phyloP scores from a whole-genome alignment of 805 yeast genomes.

The Metschnikowia vanudenii region DNA sequence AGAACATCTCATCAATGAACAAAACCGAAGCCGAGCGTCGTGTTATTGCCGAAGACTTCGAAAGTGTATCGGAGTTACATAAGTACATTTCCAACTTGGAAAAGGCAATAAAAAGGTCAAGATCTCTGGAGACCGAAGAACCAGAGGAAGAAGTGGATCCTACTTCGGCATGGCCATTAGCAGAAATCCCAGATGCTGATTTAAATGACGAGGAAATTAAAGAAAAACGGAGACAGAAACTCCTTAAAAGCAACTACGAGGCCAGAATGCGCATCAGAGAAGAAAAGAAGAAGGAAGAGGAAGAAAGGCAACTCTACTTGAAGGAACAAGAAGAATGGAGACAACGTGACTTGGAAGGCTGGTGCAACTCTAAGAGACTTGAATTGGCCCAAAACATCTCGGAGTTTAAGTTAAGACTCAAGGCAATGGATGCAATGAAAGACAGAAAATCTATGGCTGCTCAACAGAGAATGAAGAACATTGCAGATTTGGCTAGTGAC shows the following conservation, averaged over 20 bases:
- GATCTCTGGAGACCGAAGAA: conserved; percentile 58
- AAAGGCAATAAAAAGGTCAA: conserved; percentile 63
- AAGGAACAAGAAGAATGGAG: conserved; percentile 77
- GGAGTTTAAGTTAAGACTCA: conserved; percentile 61
- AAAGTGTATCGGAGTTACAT: conserved; percentile 66
- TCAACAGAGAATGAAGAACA: conserved; percentile 86
- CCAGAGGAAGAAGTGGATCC: conserved; percentile 43
- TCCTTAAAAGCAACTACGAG: conserved; percentile 83
- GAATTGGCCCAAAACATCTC: conserved; percentile 60
- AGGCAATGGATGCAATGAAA: conserved; percentile 71
- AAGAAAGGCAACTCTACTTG: conserved; percentile 57
- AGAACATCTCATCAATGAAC: conserved; percentile 47
- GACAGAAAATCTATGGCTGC: conserved; percentile 91
- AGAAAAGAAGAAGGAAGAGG: conserved; percentile 67
- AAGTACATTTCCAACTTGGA: conserved; percentile 66
- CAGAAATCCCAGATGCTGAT: conserved; percentile 82
- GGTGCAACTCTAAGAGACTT: conserved; percentile 73
- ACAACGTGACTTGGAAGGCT: conserved; percentile 63
- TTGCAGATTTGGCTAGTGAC: conserved; percentile 83
- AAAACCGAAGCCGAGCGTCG: conserved; percentile 55
- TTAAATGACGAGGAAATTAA: conserved; percentile 75
- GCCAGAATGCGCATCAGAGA: conserved; percentile 81
- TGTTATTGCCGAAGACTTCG: conserved; percentile 72
- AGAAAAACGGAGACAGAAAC: conserved; percentile 81
- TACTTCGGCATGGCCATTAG: conserved; percentile 61